Conservation (phyloP, 108 stramenopile species). For the Skeletonema marinoi region DNA sequence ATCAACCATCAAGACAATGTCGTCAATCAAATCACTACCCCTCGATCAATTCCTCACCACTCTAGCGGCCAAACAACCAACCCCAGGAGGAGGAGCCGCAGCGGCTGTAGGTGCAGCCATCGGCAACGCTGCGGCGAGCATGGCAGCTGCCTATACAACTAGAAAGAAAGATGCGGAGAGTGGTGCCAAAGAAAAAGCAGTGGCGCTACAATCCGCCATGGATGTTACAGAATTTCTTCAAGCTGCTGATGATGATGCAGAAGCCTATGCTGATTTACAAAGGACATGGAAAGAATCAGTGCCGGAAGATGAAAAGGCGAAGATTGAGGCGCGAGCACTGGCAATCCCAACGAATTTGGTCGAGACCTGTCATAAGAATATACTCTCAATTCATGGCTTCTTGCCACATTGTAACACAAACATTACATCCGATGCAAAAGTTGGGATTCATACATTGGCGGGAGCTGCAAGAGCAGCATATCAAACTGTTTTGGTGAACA, state of each 20-base stretch:
- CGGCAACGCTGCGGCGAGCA: constrained; percentile 71
- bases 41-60: constrained; percentile 57
- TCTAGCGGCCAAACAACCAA: constrained; percentile 75
- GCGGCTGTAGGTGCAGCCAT: constrained; percentile 79
- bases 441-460: constrained; percentile 78
- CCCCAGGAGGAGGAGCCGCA: constrained; percentile 82
- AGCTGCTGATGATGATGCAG: constrained; percentile 73
- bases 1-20: constrained; percentile 5
- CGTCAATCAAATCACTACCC: constrained; percentile 33
- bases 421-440: constrained; percentile 80
- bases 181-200: constrained; percentile 66
- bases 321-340: constrained; percentile 65
- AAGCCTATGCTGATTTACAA: constrained; percentile 75
- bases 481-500: constrained; percentile 79
- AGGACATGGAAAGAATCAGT: constrained; percentile 71
- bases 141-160: constrained; percentile 80
- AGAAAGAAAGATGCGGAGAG: constrained; percentile 73
- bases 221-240: constrained; percentile 46
- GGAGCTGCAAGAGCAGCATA: constrained; percentile 82
- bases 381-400: constrained; percentile 61
- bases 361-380: constrained; percentile 63
- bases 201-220: constrained; percentile 46
- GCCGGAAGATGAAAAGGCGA: constrained; percentile 56
- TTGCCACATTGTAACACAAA: constrained; percentile 79
- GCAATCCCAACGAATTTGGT: constrained; percentile 60